Base-by-base conservation (phyloP, 1,284 basidiomycete species). In the Marasmius fiardii region DNA sequence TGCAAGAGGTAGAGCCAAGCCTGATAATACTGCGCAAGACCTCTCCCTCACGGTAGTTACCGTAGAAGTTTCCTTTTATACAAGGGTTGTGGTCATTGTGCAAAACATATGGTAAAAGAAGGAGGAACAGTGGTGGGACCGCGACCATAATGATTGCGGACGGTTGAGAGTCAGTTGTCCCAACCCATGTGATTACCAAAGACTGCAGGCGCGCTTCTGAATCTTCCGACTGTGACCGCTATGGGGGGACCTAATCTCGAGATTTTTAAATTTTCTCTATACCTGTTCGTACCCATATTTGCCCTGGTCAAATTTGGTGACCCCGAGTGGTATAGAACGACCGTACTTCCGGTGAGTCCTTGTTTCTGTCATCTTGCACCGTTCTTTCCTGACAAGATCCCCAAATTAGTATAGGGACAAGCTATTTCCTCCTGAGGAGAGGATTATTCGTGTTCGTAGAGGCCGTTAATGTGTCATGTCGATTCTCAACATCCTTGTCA, bases 221-320 rank as follows among this genome's bases (percentile, higher is more conserved):
- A 6, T 26, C 28, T 49, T 33, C 47, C 47, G 8, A 16, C 26
- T 6, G 12, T 16, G 12, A 14, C 54, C 31, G 50, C 34, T 43
- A 92, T 92, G 89, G 88, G 79, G 16, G 88, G 90, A 33, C 83
- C 90, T 41, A 91, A 90, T 68, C 83, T 95, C 55, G 92, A 95
- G 71, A 81, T 94, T 18, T 91, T 93, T 83, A 93, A 92, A 73
- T 94, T 94, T 64, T 85, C 84, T 1, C 75, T 93, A 33, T 96
- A 97, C 72, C 83, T 96, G 57, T 93, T 93, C 68, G 87, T 95
- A 61, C 94, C 94, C 0, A 82, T 95, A 52, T 78, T 82, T 43
- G 85, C 92, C 24, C 85, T 96, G 73, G 74, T 94, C 52, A 90
- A 95, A 69, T 95, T 92, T 66, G 93, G 93, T 53, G 91, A 94